These are phyloP conservation scores for Blastomyces percursus DNA, from an alignment of 2,329 filamentous ascomycete genomes.

Conservation along the genomic window DNA sequence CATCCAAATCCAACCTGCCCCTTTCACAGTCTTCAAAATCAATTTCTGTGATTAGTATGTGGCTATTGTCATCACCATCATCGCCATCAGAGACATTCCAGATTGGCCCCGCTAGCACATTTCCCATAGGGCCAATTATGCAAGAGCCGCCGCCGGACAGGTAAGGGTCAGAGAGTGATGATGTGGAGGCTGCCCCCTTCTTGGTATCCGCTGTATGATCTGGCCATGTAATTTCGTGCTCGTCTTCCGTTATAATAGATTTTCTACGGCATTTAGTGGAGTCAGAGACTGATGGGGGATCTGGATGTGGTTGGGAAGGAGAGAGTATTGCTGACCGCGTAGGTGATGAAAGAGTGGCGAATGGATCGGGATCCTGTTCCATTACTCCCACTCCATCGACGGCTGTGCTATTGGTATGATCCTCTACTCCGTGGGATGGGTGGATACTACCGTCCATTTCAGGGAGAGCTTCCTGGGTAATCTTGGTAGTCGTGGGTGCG, in stretches of 20 bases:
- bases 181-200: constrained; percentile 3
- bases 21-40: constrained; percentile 82
- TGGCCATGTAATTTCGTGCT: constrained; percentile 33
- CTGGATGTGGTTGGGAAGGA: neutral
- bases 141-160: constrained; percentile 67
- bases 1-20: constrained; percentile 71
- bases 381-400: neutral
- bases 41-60: constrained; percentile 59
- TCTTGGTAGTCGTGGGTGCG: neutral
- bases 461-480: neutral
- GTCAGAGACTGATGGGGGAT: neutral
- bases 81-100: constrained; percentile 53
- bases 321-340: too few species aligned
- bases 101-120: constrained; percentile 67
- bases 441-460: neutral
- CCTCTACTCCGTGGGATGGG: neutral
- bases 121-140: constrained; percentile 67
- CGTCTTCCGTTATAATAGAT: constrained; percentile 22
- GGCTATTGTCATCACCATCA: constrained; percentile 40
- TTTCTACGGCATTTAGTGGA: constrained; percentile 6
- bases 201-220: constrained; percentile 13
- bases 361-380: constrained; percentile 1
- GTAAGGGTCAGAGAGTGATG: constrained; percentile 37
- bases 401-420: neutral
- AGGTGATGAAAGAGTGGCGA: neutral